Conservation (phyloP, 805 yeast species). For the Barnettozyma siamensis region DNA sequence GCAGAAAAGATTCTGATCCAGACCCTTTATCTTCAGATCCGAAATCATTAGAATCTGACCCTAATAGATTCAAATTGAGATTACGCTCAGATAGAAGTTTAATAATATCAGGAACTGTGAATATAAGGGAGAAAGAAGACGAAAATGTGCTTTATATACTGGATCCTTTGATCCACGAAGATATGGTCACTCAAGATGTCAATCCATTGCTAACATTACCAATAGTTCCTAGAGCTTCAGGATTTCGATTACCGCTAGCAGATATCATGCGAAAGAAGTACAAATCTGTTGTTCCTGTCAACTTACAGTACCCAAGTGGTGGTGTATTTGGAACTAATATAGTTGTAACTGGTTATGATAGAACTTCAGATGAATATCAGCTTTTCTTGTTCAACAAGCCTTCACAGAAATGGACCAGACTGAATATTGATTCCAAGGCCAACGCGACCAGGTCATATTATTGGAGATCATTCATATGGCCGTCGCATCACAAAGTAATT, state of each 20-base stretch:
- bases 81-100: constrained; percentile 16
- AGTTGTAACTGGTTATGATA: constrained; percentile 54
- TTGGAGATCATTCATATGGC: constrained; percentile 70
- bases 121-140: constrained; percentile 5
- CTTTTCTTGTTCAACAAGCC: constrained; percentile 48
- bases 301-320: constrained; percentile 50
- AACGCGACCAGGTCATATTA: constrained; percentile 42
- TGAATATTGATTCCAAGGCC: constrained; percentile 47
- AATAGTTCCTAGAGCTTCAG: constrained; percentile 26
- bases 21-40: constrained; percentile 12
- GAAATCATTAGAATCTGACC: background rate
- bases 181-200: constrained; percentile 2
- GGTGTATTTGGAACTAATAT: constrained; percentile 63
- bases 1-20: constrained; percentile 4
- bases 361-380: constrained; percentile 37
- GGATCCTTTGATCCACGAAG: constrained; percentile 12
- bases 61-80: constrained; percentile 10
- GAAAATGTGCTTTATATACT: constrained; percentile 18
- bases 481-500: constrained; percentile 67
- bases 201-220: constrained; percentile 32
- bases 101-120: constrained; percentile 15
- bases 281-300: constrained; percentile 36
- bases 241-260: constrained; percentile 25
- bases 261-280: constrained; percentile 15
- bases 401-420: constrained; percentile 57